Base-by-base conservation (phyloP, 306 rosid species). In the Medicago arabica region DNA sequence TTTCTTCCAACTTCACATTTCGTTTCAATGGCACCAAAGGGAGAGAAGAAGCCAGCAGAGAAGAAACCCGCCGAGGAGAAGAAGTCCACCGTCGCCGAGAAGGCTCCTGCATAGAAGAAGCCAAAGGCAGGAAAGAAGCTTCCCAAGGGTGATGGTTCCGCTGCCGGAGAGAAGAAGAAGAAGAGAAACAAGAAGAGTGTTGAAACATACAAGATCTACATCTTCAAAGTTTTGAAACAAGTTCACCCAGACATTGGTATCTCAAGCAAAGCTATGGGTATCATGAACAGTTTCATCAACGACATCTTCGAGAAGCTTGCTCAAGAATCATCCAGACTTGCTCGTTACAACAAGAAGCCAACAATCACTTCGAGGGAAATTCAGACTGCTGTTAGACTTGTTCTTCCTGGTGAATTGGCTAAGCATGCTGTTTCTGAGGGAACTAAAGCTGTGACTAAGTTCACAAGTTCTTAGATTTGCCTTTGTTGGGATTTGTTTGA, bases 91-190 rank as follows among this genome's bases (percentile, higher is more conserved):
- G 88, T 78, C 3, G 96, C 88, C 0, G 93, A 90, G 83, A 90
- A 88, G 46, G 90, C 87, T 0, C 96, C 93, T 6, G 96, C 89
- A 0, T 93, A 90, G 86, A 90, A 90, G 87, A 90, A 88, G 72
- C 96, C 89, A 0, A 90, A 88, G 87, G 92, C 93, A 3, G 96
- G 96, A 0, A 90, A 90, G 90, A 90, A 90, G 85, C 90, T 90
- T 0, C 96, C 96, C 0, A 90, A 90, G 79, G 93, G 88, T 2
- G 93, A 80, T 2, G 93, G 49, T 6, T 2, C 81, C 0, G 81
- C 85, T 0, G 85, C 79, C 19, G 87, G 86, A 0, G 96, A 90
- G 65, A 90, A 90, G 87, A 90, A 90, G 89, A 90, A 86, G 86
- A 90, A 90, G 93, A 83, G 89, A 0, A 77, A 2, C 54, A 88